These are phyloP conservation scores for Candida sp. DNA, from an alignment of 1,139 yeast species.

Conservation along the genomic window DNA sequence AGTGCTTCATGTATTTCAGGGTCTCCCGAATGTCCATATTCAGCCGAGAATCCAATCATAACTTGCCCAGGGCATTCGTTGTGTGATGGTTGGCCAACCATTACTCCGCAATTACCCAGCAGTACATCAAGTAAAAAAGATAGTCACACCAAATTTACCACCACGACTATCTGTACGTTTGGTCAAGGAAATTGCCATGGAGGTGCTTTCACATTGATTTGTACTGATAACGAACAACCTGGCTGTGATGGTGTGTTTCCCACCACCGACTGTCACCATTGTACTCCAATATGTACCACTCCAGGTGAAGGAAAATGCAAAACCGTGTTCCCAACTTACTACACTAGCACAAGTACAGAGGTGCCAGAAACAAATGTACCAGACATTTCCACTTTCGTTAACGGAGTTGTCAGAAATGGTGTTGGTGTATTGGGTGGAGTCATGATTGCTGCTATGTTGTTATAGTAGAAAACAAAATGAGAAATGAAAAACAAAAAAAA, in stretches of 20 bases:
- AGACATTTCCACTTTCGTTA: not conserved
- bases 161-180: not conserved
- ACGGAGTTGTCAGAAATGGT: not conserved
- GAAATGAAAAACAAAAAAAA: too few species aligned
- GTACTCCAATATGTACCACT: not conserved
- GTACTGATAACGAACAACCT: not conserved
- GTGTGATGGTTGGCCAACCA: too few species aligned
- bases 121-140: too few species aligned
- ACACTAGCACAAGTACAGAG: too few species aligned
- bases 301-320: not conserved
- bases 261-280: not conserved
- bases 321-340: not conserved
- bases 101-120: too few species aligned
- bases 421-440: not conserved
- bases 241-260: not conserved
- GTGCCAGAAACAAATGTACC: not conserved
- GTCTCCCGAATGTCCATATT: not conserved
- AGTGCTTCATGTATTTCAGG: not conserved
- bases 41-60: too few species aligned
- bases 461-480: too few species aligned
- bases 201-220: not conserved
- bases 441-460: not conserved
- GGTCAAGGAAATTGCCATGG: not conserved
- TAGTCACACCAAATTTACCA: too few species aligned
- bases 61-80: too few species aligned